phyloP scores from a whole-genome alignment of 306 rosid species.

The Mucuna pruriens region DNA sequence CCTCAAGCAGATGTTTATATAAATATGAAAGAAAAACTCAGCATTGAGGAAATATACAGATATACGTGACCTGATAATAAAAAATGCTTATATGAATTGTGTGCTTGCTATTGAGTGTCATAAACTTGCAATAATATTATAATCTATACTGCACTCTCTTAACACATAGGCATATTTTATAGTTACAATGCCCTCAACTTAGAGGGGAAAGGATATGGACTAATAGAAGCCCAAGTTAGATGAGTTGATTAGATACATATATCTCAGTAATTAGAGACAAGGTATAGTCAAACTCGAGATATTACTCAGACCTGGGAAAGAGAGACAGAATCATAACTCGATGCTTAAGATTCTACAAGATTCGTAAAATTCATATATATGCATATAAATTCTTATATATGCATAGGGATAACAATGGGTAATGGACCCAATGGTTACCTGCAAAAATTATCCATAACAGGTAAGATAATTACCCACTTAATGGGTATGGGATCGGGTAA shows the following conservation, averaged over 20 bases:
- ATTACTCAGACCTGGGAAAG: no score
- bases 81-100: background rate
- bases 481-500: no score
- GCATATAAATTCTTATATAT: no score
- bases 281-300: no score
- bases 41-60: background rate
- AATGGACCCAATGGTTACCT: no score
- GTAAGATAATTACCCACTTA: no score
- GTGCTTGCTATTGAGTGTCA: background rate
- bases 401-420: no score
- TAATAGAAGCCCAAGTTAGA: background rate
- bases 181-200: conserved; percentile 5
- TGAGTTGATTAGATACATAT: background rate
- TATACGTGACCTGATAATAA: background rate
- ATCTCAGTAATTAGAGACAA: conserved; percentile 15
- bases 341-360: no score
- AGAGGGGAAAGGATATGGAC: background rate
- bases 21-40: background rate
- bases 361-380: no score
- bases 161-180: background rate
- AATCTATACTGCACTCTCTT: background rate
- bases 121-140: background rate
- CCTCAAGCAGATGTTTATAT: conserved; percentile 10
- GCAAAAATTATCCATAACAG: no score
- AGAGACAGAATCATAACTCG: no score